Evolutionary conservation across 192 early-diverging fungal species (phyloP), one percentile per base, ranked within the genome.

Genomic region (Rhizophagus clarus): DNA sequence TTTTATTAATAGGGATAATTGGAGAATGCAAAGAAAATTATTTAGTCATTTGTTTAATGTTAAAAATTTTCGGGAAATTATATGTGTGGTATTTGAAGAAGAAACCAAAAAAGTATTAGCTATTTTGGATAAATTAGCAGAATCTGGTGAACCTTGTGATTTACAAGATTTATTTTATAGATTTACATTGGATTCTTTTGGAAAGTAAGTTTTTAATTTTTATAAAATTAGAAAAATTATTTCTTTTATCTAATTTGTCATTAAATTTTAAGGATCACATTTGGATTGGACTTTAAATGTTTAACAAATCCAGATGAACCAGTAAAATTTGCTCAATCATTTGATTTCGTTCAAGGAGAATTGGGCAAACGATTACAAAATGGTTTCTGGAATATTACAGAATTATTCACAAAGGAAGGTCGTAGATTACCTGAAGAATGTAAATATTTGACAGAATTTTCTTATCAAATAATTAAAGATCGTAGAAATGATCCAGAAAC

Each of bases 311-410:
- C 83, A 4, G 77, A 70, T 4, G 75, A 82, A 0, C 79, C 73
- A 63, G 69, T 79, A 14, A 79, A 80, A 11, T 90, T 92, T 84
- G 89, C 88, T 0, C 63, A 47, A 4, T 78, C 89, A 12, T 91
- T 91, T 78, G 90, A 91, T 69, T 80, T 76, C 29, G 85, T 82
- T 12, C 89, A 90, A 80, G 69, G 71, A 37, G 70, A 42, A 6
- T 85, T 85, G 2, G 68, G 77, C 12, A 47, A 76, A 15, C 82
- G 85, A 1, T 79, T 86, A 34, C 66, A 84, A 49, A 81, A 82
- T 60, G 76, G 77, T 20, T 60, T 83, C 22, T 83, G 84, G 83
- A 80, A 56, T 34, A 68, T 87, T 64, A 83, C 82, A 3, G 84
- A 85, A 80, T 72, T 42, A 8, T 42, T 85, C 4, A 64, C 72